A percentile compares a stretch with the other conserved stretches of the same genome.
phyloP scores from a whole-genome alignment of 2,329 filamentous ascomycete species.

The Periconia sp. region DNA sequence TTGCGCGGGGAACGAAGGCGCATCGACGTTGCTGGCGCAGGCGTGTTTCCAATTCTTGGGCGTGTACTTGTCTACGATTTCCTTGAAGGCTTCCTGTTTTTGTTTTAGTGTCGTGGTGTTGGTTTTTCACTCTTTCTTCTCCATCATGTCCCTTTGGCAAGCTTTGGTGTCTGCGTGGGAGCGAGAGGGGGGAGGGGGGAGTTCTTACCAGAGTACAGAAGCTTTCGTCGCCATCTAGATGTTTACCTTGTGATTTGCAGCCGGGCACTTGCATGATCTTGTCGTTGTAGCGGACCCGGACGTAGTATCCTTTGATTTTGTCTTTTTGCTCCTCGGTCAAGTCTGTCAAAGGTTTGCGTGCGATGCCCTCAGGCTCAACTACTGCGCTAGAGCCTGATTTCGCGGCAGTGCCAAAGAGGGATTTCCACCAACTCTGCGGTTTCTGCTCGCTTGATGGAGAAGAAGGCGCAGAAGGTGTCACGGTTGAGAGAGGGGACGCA shows the following conservation, averaged over 20 bases:
- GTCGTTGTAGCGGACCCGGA: conserved; percentile 91
- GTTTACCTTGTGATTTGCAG: conserved; percentile 74
- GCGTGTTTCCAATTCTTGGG: conserved; percentile 74
- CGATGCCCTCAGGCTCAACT: conserved; percentile 50
- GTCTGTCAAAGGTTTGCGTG: conserved; percentile 60
- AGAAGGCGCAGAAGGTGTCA: conserved; percentile 2
- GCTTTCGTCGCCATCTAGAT: conserved; percentile 80
- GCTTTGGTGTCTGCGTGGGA: no score
- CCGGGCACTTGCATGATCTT: conserved; percentile 77
- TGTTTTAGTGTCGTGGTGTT: background rate
- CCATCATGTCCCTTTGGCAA: no score
- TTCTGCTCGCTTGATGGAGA: conserved; percentile 7
- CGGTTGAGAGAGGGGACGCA: background rate
- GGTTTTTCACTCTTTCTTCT: conserved; percentile 9
- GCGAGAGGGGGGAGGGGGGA: no score
- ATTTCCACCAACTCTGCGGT: conserved; percentile 39
- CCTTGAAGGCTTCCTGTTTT: conserved; percentile 81
- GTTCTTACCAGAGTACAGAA: conserved; percentile 80
- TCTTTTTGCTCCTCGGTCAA: conserved; percentile 61
- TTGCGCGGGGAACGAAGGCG: conserved; percentile 52
- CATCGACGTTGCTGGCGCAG: conserved; percentile 61
- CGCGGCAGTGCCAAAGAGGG: conserved; percentile 35
- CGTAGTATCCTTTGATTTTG: conserved; percentile 75
- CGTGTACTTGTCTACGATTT: conserved; percentile 86
- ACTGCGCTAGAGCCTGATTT: conserved; percentile 3